Evolutionary conservation across 225 moss, liverwort and hornwort species (phyloP).

Genomic region (Takakia lepidozioides): DNA sequence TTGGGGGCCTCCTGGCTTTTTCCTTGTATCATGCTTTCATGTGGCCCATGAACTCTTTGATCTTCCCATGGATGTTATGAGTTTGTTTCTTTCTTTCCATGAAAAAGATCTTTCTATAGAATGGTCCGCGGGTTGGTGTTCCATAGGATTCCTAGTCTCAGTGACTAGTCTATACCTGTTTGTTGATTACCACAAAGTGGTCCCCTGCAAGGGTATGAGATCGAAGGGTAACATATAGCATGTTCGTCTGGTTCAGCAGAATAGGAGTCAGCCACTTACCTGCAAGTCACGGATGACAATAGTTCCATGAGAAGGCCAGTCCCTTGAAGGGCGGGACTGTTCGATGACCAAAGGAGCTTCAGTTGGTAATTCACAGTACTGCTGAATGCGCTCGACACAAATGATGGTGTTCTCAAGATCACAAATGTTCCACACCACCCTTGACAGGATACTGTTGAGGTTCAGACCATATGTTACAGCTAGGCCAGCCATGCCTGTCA

Average conservation of each 20-base stretch:
- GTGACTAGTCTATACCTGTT: too few species aligned
- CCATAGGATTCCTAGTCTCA: too few species aligned
- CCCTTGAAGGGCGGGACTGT: slow-evolving; percentile 17
- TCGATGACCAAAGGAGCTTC: slow-evolving; percentile 41
- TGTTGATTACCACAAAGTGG: too few species aligned
- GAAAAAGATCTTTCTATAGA: not conserved
- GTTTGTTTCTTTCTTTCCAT: too few species aligned
- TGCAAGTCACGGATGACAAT: slow-evolving; percentile 36
- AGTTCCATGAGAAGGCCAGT: slow-evolving; percentile 40
- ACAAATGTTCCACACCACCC: slow-evolving; percentile 29
- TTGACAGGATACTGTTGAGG: slow-evolving; percentile 28
- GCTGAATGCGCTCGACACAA: slow-evolving; percentile 37
- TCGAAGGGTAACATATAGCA: not conserved
- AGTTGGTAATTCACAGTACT: slow-evolving; percentile 23
- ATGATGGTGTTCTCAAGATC: slow-evolving; percentile 33
- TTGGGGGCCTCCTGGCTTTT: too few species aligned
- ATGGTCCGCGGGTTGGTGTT: too few species aligned
- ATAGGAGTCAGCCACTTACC: slow-evolving; percentile 8
- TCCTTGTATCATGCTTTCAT: not conserved
- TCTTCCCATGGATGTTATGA: too few species aligned
- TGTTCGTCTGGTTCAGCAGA: not conserved
- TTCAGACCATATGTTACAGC: slow-evolving; percentile 60
- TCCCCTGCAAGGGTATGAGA: too few species aligned
- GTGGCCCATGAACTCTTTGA: not conserved
- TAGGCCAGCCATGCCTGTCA: slow-evolving; percentile 71